Evolutionary conservation across 257 asterid genomes (phyloP).

Genomic region (Capsicum pubescens): DNA sequence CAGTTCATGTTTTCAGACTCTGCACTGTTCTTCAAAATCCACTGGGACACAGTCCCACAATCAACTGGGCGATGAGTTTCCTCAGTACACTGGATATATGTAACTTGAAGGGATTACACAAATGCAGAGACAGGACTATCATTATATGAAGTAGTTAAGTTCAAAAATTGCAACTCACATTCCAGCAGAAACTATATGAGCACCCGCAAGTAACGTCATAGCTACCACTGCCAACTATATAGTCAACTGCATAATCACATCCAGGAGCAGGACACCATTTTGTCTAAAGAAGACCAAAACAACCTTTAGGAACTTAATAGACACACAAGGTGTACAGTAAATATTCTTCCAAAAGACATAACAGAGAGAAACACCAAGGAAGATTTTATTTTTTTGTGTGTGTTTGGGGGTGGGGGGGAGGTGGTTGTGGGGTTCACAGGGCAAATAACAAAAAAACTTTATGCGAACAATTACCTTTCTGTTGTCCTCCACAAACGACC

Average conservation of each 20-base stretch:
- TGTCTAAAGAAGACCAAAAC: slow-evolving; percentile 50
- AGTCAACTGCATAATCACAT: slow-evolving; percentile 90
- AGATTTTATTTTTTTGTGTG: too few relatives aligned
- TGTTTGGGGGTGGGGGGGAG: not conserved
- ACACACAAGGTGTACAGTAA: slow-evolving; percentile 5
- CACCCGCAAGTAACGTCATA: slow-evolving; percentile 85
- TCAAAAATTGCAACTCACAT: slow-evolving; percentile 54
- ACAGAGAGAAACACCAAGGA: not conserved
- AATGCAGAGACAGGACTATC: slow-evolving; percentile 27
- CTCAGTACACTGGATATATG: slow-evolving; percentile 51
- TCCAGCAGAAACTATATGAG: slow-evolving; percentile 90
- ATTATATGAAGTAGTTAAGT: slow-evolving; percentile 20
- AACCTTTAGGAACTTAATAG: slow-evolving; percentile 26
- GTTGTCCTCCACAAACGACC: slow-evolving; percentile 87
- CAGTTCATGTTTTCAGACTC: slow-evolving; percentile 68
- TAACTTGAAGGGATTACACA: not conserved
- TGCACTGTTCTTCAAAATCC: slow-evolving; percentile 61
- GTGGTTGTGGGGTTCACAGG: not conserved
- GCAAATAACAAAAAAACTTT: slow-evolving; percentile 31
- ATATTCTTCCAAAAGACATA: slow-evolving; percentile 22
- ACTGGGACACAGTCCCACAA: slow-evolving; percentile 61
- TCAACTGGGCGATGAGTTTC: slow-evolving; percentile 69
- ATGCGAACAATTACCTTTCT: slow-evolving; percentile 64
- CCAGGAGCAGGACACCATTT: slow-evolving; percentile 99
- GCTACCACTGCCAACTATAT: slow-evolving; percentile 80